phyloP scores from a whole-genome alignment of 2,329 filamentous ascomycete species.

The Falciphora oryzae region DNA sequence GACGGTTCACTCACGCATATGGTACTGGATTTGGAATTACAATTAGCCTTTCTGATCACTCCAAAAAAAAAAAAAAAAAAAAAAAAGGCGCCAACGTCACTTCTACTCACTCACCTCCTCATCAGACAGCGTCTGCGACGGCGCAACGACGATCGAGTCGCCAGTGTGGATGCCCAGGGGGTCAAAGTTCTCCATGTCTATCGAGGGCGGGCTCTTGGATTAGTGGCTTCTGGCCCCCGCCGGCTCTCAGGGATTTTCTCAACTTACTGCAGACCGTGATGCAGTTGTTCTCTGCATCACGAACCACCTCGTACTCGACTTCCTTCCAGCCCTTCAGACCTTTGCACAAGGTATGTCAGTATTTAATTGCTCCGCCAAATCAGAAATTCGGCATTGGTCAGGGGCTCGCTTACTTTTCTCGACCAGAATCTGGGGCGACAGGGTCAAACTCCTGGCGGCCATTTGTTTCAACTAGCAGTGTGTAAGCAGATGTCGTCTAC shows the following conservation, averaged over 20 bases:
- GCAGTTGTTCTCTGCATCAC: slow-evolving; percentile 93
- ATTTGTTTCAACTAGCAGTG: slow-evolving; percentile 44
- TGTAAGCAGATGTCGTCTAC: background rate
- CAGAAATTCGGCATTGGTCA: background rate
- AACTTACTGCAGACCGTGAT: slow-evolving; percentile 80
- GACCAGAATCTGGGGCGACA: slow-evolving; percentile 93
- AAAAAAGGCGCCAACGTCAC: slow-evolving; percentile 11
- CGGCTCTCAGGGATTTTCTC: background rate
- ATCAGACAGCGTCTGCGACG: slow-evolving; percentile 92
- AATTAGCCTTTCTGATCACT: background rate
- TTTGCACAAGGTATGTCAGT: background rate
- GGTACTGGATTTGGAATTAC: slow-evolving; percentile 48
- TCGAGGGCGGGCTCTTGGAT: background rate
- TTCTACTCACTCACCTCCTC: slow-evolving; percentile 55
- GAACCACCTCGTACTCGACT: slow-evolving; percentile 97
- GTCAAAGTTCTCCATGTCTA: slow-evolving; percentile 98
- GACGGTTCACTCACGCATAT: slow-evolving; percentile 58
- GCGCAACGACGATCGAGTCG: slow-evolving; percentile 96
- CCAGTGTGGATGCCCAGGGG: slow-evolving; percentile 96
- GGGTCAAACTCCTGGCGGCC: slow-evolving; percentile 83
- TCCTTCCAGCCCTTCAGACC: slow-evolving; percentile 48
- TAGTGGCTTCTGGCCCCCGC: background rate
- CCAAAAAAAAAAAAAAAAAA: too few relatives aligned
- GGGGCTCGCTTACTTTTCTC: slow-evolving; percentile 56
- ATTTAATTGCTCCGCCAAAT: background rate